Percentiles rank a stretch among this genome's conserved stretches.
These are phyloP conservation scores for Staphylotrichum longicolle DNA, from an alignment of 495 filamentous ascomycete species.

Conservation along the genomic window DNA sequence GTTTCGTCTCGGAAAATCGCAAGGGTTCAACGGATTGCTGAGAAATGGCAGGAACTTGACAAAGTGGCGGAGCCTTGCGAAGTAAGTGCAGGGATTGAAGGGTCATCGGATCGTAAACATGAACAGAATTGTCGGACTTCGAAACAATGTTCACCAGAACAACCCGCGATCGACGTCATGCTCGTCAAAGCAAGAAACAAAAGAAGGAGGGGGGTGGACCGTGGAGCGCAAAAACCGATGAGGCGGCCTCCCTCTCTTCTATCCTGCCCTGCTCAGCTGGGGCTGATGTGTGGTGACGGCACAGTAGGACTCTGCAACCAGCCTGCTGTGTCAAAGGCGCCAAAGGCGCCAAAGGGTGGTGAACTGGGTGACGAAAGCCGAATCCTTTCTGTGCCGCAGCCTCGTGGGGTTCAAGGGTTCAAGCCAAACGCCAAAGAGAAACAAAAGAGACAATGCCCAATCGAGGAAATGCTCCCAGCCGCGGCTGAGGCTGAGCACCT, in stretches of 20 bases:
- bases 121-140: neutral
- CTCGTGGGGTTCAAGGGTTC: neutral
- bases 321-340: too few relatives aligned
- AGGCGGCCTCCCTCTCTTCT: conserved; percentile 2
- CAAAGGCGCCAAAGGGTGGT: too few relatives aligned
- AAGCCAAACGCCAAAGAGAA: neutral
- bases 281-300: neutral
- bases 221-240: neutral
- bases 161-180: neutral
- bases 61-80: neutral
- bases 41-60: neutral
- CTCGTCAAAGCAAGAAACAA: neutral
- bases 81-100: too few relatives aligned
- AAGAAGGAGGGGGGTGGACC: neutral
- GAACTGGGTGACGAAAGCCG: neutral
- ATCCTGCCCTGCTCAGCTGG: conserved; percentile 1
- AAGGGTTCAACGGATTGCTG: neutral
- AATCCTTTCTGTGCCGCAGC: neutral
- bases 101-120: neutral
- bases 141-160: neutral
- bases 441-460: neutral
- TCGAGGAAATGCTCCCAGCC: neutral
- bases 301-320: conserved; percentile 3
- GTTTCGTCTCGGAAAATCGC: too few relatives aligned
- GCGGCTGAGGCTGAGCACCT: conserved; percentile 11